A percentile compares a stretch with the other conserved stretches of the same genome.
These are phyloP conservation scores for Amylocystis lapponica DNA, from an alignment of 768 basidiomycete species.

Conservation along the genomic window DNA sequence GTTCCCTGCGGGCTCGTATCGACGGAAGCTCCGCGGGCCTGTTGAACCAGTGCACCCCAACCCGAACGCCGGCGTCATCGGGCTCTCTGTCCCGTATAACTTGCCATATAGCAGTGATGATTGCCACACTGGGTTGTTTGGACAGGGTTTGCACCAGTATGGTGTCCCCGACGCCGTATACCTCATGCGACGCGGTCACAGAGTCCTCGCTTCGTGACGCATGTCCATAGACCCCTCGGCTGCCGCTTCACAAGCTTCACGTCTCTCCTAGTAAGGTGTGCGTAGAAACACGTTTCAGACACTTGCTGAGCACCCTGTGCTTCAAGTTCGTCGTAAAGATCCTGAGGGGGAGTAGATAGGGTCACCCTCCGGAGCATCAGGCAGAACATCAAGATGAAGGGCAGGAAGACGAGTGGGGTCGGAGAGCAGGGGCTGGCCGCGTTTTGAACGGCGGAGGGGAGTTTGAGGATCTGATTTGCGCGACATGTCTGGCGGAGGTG, in stretches of 20 bases:
- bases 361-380: not conserved
- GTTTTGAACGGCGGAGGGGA: conserved; percentile 2
- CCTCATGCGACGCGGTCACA: conserved; percentile 15
- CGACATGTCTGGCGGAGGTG: no score
- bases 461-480: no score
- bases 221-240: no score
- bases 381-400: not conserved
- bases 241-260: not conserved
- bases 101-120: conserved; percentile 70
- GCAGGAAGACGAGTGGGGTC: no score
- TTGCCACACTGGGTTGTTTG: conserved; percentile 55
- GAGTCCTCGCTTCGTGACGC: no score
- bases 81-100: conserved; percentile 26
- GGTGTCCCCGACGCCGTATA: conserved; percentile 59
- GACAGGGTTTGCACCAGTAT: conserved; percentile 49
- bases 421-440: conserved; percentile 1
- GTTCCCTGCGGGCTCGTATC: conserved; percentile 54
- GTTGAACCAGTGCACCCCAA: conserved; percentile 74
- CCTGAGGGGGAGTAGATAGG: not conserved
- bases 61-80: conserved; percentile 38
- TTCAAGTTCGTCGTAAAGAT: conserved; percentile 1
- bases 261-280: conserved; percentile 1
- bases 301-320: not conserved
- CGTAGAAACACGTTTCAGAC: conserved; percentile 1
- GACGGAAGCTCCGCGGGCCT: conserved; percentile 57